Conservation (phyloP, 192 early-diverging fungal species). For the Hyaloraphidium curvatum region DNA sequence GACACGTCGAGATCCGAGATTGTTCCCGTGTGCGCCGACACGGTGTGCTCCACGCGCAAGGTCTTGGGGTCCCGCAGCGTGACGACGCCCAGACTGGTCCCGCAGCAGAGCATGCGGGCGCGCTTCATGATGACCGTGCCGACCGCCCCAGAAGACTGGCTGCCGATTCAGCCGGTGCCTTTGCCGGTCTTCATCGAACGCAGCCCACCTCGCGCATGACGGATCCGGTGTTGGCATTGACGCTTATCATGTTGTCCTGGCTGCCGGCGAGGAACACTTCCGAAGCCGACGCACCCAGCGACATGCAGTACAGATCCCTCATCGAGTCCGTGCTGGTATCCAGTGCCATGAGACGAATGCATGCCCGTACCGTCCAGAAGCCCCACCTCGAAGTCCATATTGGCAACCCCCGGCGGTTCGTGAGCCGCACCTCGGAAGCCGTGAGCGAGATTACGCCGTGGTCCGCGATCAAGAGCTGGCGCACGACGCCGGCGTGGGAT, state of each 20-base stretch:
- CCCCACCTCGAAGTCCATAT: constrained; percentile 19
- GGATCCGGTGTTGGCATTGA: constrained; percentile 23
- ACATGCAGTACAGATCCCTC: constrained; percentile 11
- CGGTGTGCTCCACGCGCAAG: constrained; percentile 33
- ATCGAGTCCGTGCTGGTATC: constrained; percentile 4
- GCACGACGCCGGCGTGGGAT: constrained; percentile 40
- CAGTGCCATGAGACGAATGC: background rate
- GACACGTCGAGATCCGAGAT: constrained; percentile 56
- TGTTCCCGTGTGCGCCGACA: constrained; percentile 57
- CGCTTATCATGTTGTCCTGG: constrained; percentile 25
- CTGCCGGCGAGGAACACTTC: constrained; percentile 16
- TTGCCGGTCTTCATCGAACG: constrained; percentile 14
- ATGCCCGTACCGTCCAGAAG: background rate
- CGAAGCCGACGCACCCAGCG: constrained; percentile 10
- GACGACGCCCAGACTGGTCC: constrained; percentile 38
- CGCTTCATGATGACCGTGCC: constrained; percentile 30
- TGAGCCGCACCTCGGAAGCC: constrained; percentile 25
- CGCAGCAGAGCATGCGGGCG: constrained; percentile 39
- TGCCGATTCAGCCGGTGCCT: constrained; percentile 7
- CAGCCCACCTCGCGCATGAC: constrained; percentile 22
- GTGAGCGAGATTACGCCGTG: constrained; percentile 43
- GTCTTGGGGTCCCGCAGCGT: constrained; percentile 44
- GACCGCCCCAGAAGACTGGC: constrained; percentile 2
- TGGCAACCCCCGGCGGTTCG: constrained; percentile 13
- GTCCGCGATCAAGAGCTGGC: constrained; percentile 39